Percentiles rank a stretch among this genome's conserved stretches.
Evolutionary conservation across 768 basidiomycete species (phyloP).

Genomic region (Rhodotorula diobovata): DNA sequence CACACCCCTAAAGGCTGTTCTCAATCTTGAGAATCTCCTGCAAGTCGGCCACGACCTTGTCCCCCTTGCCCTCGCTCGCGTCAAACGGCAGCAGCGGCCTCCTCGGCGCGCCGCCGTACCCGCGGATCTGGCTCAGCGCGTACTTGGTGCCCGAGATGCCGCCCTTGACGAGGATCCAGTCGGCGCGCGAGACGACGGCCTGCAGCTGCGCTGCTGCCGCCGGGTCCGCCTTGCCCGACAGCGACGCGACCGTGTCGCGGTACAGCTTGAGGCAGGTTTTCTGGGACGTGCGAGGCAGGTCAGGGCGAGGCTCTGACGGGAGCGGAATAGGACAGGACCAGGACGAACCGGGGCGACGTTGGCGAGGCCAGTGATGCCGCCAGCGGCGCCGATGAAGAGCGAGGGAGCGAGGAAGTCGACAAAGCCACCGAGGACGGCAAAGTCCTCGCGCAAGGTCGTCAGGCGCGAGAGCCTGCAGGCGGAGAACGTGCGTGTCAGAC

Average conservation of each 20-base stretch:
- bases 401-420: conserved; percentile 76
- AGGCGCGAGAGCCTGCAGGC: conserved; percentile 14
- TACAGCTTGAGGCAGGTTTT: conserved; percentile 51
- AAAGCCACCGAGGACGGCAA: conserved; percentile 81
- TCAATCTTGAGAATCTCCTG: conserved; percentile 51
- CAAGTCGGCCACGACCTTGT: conserved; percentile 61
- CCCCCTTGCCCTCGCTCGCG: conserved; percentile 57
- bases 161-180: conserved; percentile 70
- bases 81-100: conserved; percentile 69
- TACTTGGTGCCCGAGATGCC: conserved; percentile 80
- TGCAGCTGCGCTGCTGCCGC: conserved; percentile 70
- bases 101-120: conserved; percentile 76
- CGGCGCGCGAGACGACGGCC: conserved; percentile 71
- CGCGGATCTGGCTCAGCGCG: conserved; percentile 63
- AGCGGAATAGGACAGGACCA: not conserved
- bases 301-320: not conserved
- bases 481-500: not conserved
- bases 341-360: conserved; percentile 69
- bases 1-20: conserved; percentile 15
- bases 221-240: conserved; percentile 44
- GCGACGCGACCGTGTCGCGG: conserved; percentile 54
- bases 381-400: conserved; percentile 67
- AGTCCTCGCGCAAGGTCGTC: conserved; percentile 45
- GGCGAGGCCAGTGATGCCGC: conserved; percentile 83
- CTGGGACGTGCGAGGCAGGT: conserved; percentile 54